Base-by-base conservation (phyloP, 169 alveolate genomes). In the Blepharisma undulans region DNA sequence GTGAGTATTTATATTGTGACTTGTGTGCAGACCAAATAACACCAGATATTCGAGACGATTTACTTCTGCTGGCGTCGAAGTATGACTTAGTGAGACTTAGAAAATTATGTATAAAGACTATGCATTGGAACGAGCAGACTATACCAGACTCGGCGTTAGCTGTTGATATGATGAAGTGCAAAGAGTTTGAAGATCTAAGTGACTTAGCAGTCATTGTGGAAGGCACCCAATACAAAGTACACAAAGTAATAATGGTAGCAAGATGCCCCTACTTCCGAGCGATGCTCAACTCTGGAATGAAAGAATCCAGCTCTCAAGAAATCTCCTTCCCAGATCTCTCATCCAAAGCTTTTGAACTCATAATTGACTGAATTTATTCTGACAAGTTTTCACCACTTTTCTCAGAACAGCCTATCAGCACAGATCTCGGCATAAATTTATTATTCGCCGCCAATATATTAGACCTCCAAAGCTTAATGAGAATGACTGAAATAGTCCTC, bases 1-100 rank as follows among this genome's bases (percentile, higher is more conserved):
- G 76, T 88, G 92, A 88, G 59, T 88, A 88, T 59, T 25, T 88
- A 10, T 88, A 88, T 76, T 72, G 87, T 33, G 92, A 88, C 25
- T n/a, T 76, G 22, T 72, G 74, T 66, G 34, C 36, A 27, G 92
- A 88, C 12, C 22, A 88, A 71, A 76, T 88, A 18, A 19, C 74
- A 0, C 59, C 29, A 3, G 78, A 32, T 22, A 22, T 32, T 1
- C 12, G 34, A 32, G 87, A 88, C 59, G 92, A 88, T n/a, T 76
- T 88, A 5, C 12, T 33, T 6, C n/a, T 34, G 5, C 74, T 88
- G n/a, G 92, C 92, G 5, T 27, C 77, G 5, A 33, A 48, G 8
- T 88, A 25, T 22, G 87, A 61, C n/a, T 33, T 88, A 25, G 61
- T 3, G n/a, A n/a, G 92, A 72, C 76, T 88, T 6, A 88, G 59